Evolutionary conservation across 2,329 filamentous ascomycete genomes (phyloP).

Genomic region (Sporothrix globosa): DNA sequence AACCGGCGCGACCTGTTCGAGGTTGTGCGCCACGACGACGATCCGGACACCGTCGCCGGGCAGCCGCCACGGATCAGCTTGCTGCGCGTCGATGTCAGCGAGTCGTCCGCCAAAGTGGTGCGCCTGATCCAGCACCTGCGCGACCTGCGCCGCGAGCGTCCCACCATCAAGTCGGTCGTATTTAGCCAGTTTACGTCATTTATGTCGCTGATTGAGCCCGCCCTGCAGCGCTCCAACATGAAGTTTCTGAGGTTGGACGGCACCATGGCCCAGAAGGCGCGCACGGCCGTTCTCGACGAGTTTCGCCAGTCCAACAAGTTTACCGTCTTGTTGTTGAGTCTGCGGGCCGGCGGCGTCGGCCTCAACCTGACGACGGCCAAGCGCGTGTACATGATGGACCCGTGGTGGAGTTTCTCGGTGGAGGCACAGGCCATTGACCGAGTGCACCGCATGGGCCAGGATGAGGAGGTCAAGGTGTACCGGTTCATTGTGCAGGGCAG

Average conservation of each 20-base stretch:
- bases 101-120: slow-evolving; percentile 87
- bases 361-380: slow-evolving; percentile 89
- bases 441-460: slow-evolving; percentile 95
- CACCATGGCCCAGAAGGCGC: slow-evolving; percentile 81
- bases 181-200: slow-evolving; percentile 99
- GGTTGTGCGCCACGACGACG: slow-evolving; percentile 77
- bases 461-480: slow-evolving; percentile 79
- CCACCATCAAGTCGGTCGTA: slow-evolving; percentile 80
- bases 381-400: slow-evolving; percentile 98
- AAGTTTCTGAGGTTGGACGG: slow-evolving; percentile 87
- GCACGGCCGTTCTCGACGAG: slow-evolving; percentile 74
- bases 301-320: slow-evolving; percentile 68
- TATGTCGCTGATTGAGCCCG: slow-evolving; percentile 84
- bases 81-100: slow-evolving; percentile 62
- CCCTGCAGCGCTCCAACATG: slow-evolving; percentile 72
- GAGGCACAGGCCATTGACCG: slow-evolving; percentile 98
- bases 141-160: slow-evolving; percentile 65
- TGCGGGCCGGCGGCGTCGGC: slow-evolving; percentile 90
- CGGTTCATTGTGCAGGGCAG: slow-evolving; percentile 88
- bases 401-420: slow-evolving; percentile 98
- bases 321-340: slow-evolving; percentile 76
- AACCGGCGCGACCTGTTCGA: slow-evolving; percentile 87
- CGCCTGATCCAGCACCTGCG: slow-evolving; percentile 77
- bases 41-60: slow-evolving; percentile 45
- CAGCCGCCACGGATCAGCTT: slow-evolving; percentile 60